Conservation (phyloP, 208 protist species). For the Lotmaria passim region DNA sequence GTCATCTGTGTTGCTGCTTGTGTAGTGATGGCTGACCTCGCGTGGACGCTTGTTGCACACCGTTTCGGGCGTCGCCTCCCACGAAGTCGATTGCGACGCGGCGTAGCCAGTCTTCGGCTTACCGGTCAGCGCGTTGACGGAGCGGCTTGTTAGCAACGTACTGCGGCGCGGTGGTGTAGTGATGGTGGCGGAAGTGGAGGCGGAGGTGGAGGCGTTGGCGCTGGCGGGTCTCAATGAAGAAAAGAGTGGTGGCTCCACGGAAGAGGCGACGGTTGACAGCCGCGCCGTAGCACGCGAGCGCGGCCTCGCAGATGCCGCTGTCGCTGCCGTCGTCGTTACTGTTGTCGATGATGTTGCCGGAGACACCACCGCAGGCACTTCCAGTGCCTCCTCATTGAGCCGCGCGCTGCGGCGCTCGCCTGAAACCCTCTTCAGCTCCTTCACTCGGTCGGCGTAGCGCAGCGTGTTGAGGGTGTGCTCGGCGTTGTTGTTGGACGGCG, state of each 20-base stretch:
- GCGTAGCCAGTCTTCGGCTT: neutral
- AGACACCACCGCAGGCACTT: neutral
- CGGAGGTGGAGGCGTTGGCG: neutral
- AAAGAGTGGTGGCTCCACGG: constrained; percentile 16
- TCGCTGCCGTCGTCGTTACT: neutral
- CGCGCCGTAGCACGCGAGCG: constrained; percentile 12
- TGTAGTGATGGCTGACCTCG: too few relatives aligned
- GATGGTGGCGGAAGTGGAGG: too few relatives aligned
- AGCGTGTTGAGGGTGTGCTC: constrained; percentile 87
- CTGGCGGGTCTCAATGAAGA: too few relatives aligned
- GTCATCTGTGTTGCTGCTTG: neutral
- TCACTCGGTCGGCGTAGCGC: constrained; percentile 86
- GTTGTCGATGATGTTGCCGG: neutral
- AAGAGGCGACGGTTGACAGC: too few relatives aligned
- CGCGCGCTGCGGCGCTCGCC: constrained; percentile 34
- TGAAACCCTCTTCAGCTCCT: constrained; percentile 82
- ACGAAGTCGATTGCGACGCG: constrained; percentile 21
- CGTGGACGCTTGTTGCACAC: constrained; percentile 31
- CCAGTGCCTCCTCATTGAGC: constrained; percentile 34
- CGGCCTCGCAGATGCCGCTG: neutral
- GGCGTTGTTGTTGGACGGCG: constrained; percentile 76
- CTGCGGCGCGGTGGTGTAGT: constrained; percentile 16
- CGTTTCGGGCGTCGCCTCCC: constrained; percentile 29
- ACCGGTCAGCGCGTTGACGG: constrained; percentile 23
- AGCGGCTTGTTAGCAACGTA: constrained; percentile 28